A percentile compares a stretch with the other conserved stretches of the same genome.
Conservation (phyloP, 1,139 yeast genomes). For the Entelexis sorbosivorans region DNA sequence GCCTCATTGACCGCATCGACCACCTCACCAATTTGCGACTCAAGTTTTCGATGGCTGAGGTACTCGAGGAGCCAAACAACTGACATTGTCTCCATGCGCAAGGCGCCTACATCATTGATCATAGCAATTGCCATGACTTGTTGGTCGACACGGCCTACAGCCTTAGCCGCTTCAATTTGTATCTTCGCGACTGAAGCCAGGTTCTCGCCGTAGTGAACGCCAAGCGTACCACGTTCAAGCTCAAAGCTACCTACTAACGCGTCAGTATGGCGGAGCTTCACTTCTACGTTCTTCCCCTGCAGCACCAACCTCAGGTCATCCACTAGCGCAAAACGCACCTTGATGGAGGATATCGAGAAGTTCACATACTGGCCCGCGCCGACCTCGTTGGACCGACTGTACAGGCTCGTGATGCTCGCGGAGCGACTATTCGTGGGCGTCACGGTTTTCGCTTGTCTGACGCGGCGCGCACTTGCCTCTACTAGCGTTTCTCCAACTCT, state of each 20-base stretch:
- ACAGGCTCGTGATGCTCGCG: neutral
- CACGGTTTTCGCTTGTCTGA: neutral
- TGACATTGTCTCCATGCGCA: constrained; percentile 21
- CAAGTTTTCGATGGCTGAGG: constrained; percentile 7
- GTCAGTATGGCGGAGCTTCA: constrained; percentile 10
- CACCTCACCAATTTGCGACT: constrained; percentile 8
- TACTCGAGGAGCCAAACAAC: constrained; percentile 21
- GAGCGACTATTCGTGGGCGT: neutral
- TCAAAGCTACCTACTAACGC: constrained; percentile 12
- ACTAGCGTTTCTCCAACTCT: constrained; percentile 2
- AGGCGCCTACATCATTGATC: constrained; percentile 4
- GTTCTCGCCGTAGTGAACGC: constrained; percentile 15
- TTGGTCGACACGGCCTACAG: constrained; percentile 12
- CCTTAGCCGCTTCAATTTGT: constrained; percentile 9
- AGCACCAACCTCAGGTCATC: constrained; percentile 17
- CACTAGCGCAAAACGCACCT: constrained; percentile 17
- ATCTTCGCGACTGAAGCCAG: constrained; percentile 15
- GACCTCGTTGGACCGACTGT: neutral
- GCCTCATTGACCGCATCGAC: neutral
- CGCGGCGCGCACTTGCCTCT: neutral
- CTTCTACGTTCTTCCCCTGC: constrained; percentile 10
- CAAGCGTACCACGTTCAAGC: constrained; percentile 14
- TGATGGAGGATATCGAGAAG: constrained; percentile 11
- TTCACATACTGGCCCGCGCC: constrained; percentile 14
- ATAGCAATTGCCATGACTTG: constrained; percentile 9